Percentiles rank a stretch among this genome's conserved stretches.
Conservation (phyloP, 2,329 filamentous ascomycete genomes). For the Exophiala dermatitidis region DNA sequence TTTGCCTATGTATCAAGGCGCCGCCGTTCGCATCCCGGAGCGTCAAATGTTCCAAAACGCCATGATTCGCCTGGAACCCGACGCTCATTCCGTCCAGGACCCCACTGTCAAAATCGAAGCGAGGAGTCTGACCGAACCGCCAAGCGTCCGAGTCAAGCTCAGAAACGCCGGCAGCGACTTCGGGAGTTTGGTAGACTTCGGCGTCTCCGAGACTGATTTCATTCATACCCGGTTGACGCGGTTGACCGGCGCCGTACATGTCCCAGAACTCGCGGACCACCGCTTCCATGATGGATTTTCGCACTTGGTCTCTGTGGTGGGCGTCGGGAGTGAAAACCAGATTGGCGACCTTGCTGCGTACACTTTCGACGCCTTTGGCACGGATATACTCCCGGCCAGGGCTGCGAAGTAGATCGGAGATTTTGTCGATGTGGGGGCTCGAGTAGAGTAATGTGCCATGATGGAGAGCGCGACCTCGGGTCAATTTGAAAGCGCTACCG, state of each 20-base stretch:
- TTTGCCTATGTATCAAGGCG: background rate
- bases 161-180: conserved; percentile 14
- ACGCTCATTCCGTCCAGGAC: conserved; percentile 15
- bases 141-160: conserved; percentile 23
- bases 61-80: conserved; percentile 18
- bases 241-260: conserved; percentile 11
- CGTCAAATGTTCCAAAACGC: conserved; percentile 9
- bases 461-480: conserved; percentile 70
- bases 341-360: conserved; percentile 77
- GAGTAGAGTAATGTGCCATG: conserved; percentile 84
- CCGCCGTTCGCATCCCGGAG: background rate
- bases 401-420: conserved; percentile 67
- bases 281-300: conserved; percentile 12
- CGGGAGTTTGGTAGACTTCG: conserved; percentile 8
- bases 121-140: conserved; percentile 24
- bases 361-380: conserved; percentile 82
- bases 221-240: conserved; percentile 1
- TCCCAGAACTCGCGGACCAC: conserved; percentile 18
- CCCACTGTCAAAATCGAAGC: conserved; percentile 21
- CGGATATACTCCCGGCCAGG: conserved; percentile 69
- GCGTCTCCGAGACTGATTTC: conserved; percentile 15
- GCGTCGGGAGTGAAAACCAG: conserved; percentile 39
- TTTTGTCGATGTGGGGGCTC: conserved; percentile 64
- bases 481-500: conserved; percentile 92
- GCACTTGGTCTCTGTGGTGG: conserved; percentile 1